These are phyloP conservation scores for Fusarium citri DNA, from an alignment of 2,329 filamentous ascomycete species.

Conservation along the genomic window DNA sequence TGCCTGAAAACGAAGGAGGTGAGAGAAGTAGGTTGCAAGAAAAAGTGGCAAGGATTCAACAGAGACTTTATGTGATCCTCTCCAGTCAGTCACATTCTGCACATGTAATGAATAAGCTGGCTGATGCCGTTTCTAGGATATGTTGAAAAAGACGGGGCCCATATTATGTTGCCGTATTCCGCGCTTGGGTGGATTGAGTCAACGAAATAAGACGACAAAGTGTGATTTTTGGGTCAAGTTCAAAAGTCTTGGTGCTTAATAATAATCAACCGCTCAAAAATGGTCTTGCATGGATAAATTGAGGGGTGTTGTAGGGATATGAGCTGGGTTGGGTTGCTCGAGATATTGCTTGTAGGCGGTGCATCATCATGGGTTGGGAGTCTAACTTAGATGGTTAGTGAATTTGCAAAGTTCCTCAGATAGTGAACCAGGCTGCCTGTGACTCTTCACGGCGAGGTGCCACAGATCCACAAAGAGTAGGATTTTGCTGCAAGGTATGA, in stretches of 20 bases:
- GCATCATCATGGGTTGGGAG: conserved; percentile 7
- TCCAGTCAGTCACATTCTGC: conserved; percentile 21
- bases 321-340: not conserved
- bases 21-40: not conserved
- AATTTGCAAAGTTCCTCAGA: conserved; percentile 32
- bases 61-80: conserved; percentile 17
- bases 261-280: conserved; percentile 13
- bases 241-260: conserved; percentile 15
- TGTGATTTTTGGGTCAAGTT: conserved; percentile 1
- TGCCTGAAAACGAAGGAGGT: not conserved
- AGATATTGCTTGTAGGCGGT: conserved; percentile 5
- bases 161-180: conserved; percentile 4
- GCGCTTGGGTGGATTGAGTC: conserved; percentile 27
- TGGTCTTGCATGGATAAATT: conserved; percentile 2
- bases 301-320: conserved; percentile 13
- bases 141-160: conserved; percentile 21
- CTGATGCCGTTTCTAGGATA: conserved; percentile 13
- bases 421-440: conserved; percentile 16
- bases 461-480: conserved; percentile 21
- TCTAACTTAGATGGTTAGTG: conserved; percentile 6
- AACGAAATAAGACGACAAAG: conserved; percentile 23
- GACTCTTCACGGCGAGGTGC: conserved; percentile 37
- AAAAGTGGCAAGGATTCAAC: conserved; percentile 8
- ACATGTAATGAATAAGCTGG: conserved; percentile 35
- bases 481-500: conserved; percentile 29